A percentile compares a stretch with the other conserved stretches of the same genome.
Conservation (phyloP, 768 basidiomycete species). For the Filobasidium floriforme region DNA sequence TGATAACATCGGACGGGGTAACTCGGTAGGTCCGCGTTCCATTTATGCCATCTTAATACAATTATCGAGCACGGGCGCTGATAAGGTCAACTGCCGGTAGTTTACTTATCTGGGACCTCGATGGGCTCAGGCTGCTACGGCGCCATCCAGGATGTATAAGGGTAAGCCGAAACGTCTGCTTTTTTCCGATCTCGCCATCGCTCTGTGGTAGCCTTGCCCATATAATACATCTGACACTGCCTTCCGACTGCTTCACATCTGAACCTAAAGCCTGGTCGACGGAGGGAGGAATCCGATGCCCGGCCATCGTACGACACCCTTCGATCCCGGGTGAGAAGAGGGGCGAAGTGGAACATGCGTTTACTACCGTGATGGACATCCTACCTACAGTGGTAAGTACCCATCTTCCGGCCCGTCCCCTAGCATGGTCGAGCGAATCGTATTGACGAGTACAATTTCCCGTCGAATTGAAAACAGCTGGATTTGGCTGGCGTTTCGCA, state of each 20-base stretch:
- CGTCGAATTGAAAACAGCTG: neutral
- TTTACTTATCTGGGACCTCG: slow-evolving; percentile 35
- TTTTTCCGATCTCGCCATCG: no score
- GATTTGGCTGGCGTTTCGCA: neutral
- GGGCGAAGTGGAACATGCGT: slow-evolving; percentile 25
- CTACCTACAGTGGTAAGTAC: slow-evolving; percentile 31
- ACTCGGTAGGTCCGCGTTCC: slow-evolving; percentile 27
- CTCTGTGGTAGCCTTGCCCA: no score
- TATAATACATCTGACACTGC: no score
- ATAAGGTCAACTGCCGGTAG: neutral
- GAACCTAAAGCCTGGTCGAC: slow-evolving; percentile 25
- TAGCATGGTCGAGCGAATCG: no score
- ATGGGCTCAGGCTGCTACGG: slow-evolving; percentile 42
- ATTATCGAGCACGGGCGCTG: no score
- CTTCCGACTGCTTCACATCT: neutral
- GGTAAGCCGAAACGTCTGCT: slow-evolving; percentile 18
- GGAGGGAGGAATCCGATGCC: slow-evolving; percentile 36
- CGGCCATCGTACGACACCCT: slow-evolving; percentile 34
- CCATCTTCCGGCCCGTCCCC: neutral
- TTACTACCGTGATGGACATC: slow-evolving; percentile 42
- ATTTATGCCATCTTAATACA: no score
- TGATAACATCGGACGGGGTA: slow-evolving; percentile 33
- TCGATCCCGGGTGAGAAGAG: slow-evolving; percentile 5
- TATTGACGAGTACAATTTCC: neutral
- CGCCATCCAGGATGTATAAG: slow-evolving; percentile 37